Conservation (phyloP, 2,329 filamentous ascomycete species). For the Xylaria sp. region DNA sequence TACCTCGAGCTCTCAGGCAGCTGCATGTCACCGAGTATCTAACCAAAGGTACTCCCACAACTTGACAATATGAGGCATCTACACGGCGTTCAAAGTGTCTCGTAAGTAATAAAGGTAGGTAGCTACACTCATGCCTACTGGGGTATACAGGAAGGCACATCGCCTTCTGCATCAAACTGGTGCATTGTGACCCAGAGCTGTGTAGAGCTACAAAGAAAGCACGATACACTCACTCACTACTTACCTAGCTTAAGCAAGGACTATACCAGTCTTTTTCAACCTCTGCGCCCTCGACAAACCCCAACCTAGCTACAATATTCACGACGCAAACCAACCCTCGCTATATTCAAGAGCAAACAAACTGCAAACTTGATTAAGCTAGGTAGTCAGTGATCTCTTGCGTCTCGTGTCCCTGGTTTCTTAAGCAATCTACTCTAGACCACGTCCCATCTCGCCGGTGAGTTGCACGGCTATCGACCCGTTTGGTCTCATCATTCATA, state of each 20-base stretch:
- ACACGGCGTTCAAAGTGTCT: not conserved
- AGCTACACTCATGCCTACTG: not conserved
- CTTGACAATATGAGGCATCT: not conserved
- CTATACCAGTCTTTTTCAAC: not conserved
- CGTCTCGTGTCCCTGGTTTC: not conserved
- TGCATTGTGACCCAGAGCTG: not conserved
- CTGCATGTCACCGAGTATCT: not conserved
- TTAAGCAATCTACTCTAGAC: not conserved
- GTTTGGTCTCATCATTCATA: not conserved
- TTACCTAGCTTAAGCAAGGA: not conserved
- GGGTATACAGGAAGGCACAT: not conserved
- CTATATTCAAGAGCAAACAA: not conserved
- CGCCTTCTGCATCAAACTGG: not conserved
- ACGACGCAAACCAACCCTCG: not conserved
- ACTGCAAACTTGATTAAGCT: not conserved
- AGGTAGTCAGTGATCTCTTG: no score
- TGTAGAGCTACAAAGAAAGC: constrained; percentile 1
- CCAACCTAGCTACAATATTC: not conserved
- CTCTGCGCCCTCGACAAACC: not conserved
- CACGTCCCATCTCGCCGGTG: not conserved
- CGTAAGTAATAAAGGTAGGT: not conserved
- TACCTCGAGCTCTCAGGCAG: not conserved
- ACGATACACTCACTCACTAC: not conserved
- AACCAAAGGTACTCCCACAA: not conserved
- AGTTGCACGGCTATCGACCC: not conserved